Evolutionary conservation across 1,284 basidiomycete species (phyloP).

Genomic region (Dichomitus squalens): DNA sequence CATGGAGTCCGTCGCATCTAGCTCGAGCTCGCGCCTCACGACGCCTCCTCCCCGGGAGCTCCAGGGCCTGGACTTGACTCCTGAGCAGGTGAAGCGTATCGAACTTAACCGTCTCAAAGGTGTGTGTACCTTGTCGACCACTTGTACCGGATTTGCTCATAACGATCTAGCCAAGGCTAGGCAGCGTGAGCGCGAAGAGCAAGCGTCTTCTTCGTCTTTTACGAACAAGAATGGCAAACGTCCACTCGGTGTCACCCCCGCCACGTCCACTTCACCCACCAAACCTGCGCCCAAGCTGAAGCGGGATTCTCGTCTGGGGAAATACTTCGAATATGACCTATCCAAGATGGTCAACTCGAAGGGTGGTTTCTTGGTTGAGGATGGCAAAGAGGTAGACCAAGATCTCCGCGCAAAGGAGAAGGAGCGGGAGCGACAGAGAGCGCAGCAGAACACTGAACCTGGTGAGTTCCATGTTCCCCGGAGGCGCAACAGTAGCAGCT

Average conservation of each 20-base stretch:
- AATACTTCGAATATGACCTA: conserved; percentile 96
- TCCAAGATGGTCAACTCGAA: conserved; percentile 95
- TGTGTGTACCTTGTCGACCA: conserved; percentile 20
- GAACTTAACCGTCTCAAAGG: conserved; percentile 47
- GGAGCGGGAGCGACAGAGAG: conserved; percentile 72
- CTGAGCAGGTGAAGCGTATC: conserved; percentile 42
- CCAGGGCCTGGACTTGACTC: conserved; percentile 33
- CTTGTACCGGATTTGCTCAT: conserved; percentile 59
- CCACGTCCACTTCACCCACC: conserved; percentile 62
- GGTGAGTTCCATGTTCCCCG: conserved; percentile 47
- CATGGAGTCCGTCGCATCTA: conserved; percentile 15
- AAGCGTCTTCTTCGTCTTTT: conserved; percentile 46
- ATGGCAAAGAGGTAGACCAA: conserved; percentile 75
- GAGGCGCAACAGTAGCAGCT: neutral
- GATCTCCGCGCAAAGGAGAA: conserved; percentile 71
- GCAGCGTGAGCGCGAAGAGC: conserved; percentile 47
- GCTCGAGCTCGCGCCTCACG: conserved; percentile 14
- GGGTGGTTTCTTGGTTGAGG: conserved; percentile 89
- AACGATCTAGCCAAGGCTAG: conserved; percentile 46
- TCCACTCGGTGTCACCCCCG: conserved; percentile 41
- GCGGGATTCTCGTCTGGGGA: conserved; percentile 75
- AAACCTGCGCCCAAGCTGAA: conserved; percentile 55
- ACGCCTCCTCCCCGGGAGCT: conserved; percentile 33
- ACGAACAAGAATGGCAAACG: conserved; percentile 38
- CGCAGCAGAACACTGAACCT: conserved; percentile 69